A percentile compares a stretch with the other conserved stretches of the same genome.
phyloP scores from a whole-genome alignment of 352 stramenopile genomes.

The Phytophthora lateralis region DNA sequence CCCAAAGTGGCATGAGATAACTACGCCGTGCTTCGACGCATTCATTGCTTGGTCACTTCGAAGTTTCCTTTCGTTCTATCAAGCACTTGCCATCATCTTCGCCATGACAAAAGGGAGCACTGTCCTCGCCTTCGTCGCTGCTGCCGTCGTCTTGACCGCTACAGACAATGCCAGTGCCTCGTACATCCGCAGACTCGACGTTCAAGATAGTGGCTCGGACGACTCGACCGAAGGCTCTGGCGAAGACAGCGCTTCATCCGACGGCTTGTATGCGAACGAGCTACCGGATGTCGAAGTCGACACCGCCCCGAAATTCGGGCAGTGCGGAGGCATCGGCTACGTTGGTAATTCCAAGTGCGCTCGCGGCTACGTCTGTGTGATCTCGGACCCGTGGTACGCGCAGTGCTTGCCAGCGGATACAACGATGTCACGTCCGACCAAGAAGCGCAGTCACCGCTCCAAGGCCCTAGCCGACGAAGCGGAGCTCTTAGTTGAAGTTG shows the following conservation, averaged over 20 bases:
- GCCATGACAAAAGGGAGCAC: slow-evolving; percentile 13
- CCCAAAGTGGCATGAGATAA: background rate
- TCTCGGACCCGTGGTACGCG: slow-evolving; percentile 45
- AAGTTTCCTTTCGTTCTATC: slow-evolving; percentile 14
- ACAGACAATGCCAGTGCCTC: slow-evolving; percentile 7
- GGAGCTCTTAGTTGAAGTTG: slow-evolving; percentile 22
- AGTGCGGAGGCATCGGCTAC: slow-evolving; percentile 33
- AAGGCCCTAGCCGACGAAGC: slow-evolving; percentile 8
- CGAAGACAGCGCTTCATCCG: slow-evolving; percentile 11
- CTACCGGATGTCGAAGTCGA: slow-evolving; percentile 13
- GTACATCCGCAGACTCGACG: slow-evolving; percentile 12
- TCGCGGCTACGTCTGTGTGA: slow-evolving; percentile 35
- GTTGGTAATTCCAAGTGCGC: slow-evolving; percentile 18
- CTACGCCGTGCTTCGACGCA: background rate
- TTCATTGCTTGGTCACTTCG: slow-evolving; percentile 10
- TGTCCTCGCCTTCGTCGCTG: slow-evolving; percentile 6
- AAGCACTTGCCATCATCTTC: slow-evolving; percentile 1
- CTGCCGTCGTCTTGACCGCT: slow-evolving; percentile 4
- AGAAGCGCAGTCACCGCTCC: slow-evolving; percentile 7
- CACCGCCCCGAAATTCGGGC: slow-evolving; percentile 31
- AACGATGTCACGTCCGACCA: background rate
- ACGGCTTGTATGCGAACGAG: slow-evolving; percentile 5
- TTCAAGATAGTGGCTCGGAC: slow-evolving; percentile 10
- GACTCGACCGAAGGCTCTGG: slow-evolving; percentile 13
- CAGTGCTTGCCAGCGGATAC: slow-evolving; percentile 41